Evolutionary conservation across 441 rosid genomes (phyloP), one percentile per base, ranked within the genome.

Genomic region (Eruca vesicaria): DNA sequence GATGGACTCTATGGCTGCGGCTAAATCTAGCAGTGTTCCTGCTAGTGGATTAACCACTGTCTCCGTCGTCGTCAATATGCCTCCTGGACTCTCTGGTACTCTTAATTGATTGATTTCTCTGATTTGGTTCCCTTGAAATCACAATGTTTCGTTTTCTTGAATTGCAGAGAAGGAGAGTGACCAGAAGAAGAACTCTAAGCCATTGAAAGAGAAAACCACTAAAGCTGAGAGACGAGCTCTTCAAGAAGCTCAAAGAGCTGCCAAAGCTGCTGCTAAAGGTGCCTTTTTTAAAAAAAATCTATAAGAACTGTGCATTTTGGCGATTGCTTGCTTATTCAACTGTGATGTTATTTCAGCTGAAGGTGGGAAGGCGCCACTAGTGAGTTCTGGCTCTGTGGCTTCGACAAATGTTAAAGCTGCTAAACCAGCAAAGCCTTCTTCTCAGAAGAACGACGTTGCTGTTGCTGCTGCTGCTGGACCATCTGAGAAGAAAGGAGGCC

Each of bases 241-340:
- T 85, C 98, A 94, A 82, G 97, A 94, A 77, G 85, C 97, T 52
- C 98, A 94, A 77, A 84, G 98, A 65, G 97, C 97, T 76, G 94
- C 93, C 20, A 93, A 91, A 79, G 92, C 87, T 64, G 89, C 82
- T 67, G 81, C 84, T 9, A 86, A 82, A 84, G 87, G 94, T 87
- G 32, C 33, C 38, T 10, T 41, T 48, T 52, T 8, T 52, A 8
- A 16, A 48, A n/a, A n/a, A n/a, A n/a, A n/a, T 48, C 55, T 48
- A 12, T 38, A 0, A 38, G 0, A 56, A 21, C 60, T 7, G 58
- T 32, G 29, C 38, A 26, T 26, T 33, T 6, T 52, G 36, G 69
- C 26, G 52, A 64, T 66, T 43, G 8, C 2, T 10, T 75, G 36
- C n/a, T n/a, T n/a, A n/a, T n/a, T n/a, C n/a, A n/a, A n/a, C n/a